Percentiles rank a stretch among this genome's conserved stretches.
phyloP scores from a whole-genome alignment of 371 early-diverging fungal species.

The Capillidium heterosporum region DNA sequence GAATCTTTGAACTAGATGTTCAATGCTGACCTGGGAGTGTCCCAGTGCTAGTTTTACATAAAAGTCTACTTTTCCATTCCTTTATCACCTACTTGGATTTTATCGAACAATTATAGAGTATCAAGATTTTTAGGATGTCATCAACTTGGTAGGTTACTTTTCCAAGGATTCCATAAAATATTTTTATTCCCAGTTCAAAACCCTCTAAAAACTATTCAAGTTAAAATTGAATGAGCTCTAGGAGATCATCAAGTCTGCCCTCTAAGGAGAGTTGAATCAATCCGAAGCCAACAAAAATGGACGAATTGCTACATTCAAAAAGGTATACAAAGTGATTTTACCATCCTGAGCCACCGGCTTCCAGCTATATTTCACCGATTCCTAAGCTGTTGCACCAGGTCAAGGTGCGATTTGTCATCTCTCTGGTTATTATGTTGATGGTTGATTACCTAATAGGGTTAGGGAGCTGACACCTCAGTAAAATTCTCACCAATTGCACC shows the following conservation, averaged over 20 bases:
- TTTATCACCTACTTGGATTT: constrained; percentile 86
- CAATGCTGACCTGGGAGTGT: constrained; percentile 43
- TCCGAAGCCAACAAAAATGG: not conserved
- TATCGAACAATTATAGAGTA: constrained; percentile 89
- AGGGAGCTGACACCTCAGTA: constrained; percentile 98
- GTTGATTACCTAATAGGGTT: constrained; percentile 94
- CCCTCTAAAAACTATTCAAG: no score
- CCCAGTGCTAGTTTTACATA: constrained; percentile 57
- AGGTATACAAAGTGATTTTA: constrained; percentile 27
- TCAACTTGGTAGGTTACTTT: not conserved
- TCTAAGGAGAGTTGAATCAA: not conserved
- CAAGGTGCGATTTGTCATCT: constrained; percentile 49
- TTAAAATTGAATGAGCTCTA: no score
- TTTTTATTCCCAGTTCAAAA: not conserved
- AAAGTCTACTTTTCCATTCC: constrained; percentile 87
- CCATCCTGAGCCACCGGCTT: constrained; percentile 82
- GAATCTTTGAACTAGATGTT: constrained; percentile 80
- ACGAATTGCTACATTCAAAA: constrained; percentile 12
- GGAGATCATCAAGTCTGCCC: not conserved
- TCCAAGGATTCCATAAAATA: not conserved
- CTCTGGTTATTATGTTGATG: constrained; percentile 95
- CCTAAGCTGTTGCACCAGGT: constrained; percentile 66
- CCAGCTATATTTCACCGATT: constrained; percentile 54
- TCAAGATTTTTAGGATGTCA: constrained; percentile 11
- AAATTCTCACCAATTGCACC: constrained; percentile 81